These are phyloP conservation scores for Arthrobotrys musiformis DNA, from an alignment of 2,329 filamentous ascomycete genomes.

Conservation along the genomic window DNA sequence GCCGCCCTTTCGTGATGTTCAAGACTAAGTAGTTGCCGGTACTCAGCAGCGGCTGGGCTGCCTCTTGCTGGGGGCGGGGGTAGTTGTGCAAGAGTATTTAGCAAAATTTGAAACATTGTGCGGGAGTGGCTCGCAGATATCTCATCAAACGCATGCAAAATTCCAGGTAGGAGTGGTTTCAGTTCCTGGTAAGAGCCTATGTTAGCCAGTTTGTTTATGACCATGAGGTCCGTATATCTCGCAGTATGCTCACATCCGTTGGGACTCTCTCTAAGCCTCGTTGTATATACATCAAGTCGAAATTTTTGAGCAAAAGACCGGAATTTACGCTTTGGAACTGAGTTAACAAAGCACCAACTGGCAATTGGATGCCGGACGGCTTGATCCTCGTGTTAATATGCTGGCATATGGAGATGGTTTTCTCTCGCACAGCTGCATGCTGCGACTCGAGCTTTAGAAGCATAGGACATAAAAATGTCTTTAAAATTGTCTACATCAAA, in stretches of 20 bases:
- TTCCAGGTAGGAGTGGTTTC: constrained; percentile 33
- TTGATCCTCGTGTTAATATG: constrained; percentile 72
- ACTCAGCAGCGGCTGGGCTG: constrained; percentile 43
- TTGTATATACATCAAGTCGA: constrained; percentile 89
- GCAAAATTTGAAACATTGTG: constrained; percentile 51
- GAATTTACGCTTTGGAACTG: constrained; percentile 82
- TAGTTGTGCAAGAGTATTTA: constrained; percentile 42
- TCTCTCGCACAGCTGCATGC: constrained; percentile 80
- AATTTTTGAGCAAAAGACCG: constrained; percentile 78
- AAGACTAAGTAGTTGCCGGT: constrained; percentile 70
- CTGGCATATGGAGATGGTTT: constrained; percentile 76
- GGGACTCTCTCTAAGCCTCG: constrained; percentile 77
- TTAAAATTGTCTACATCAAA: constrained; percentile 72
- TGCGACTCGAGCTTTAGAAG: constrained; percentile 88
- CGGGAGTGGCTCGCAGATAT: constrained; percentile 37
- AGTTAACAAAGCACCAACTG: constrained; percentile 82
- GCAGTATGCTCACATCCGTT: constrained; percentile 61
- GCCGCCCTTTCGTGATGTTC: constrained; percentile 29
- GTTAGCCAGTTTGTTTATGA: not conserved
- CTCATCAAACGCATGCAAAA: constrained; percentile 49
- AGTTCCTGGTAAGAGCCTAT: constrained; percentile 23
- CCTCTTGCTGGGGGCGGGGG: constrained; percentile 38
- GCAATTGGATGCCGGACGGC: constrained; percentile 66
- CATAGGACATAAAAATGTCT: constrained; percentile 81
- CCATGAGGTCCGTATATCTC: not conserved